These are phyloP conservation scores for Coriaria nepalensis DNA, from an alignment of 306 rosid species.

Conservation along the genomic window DNA sequence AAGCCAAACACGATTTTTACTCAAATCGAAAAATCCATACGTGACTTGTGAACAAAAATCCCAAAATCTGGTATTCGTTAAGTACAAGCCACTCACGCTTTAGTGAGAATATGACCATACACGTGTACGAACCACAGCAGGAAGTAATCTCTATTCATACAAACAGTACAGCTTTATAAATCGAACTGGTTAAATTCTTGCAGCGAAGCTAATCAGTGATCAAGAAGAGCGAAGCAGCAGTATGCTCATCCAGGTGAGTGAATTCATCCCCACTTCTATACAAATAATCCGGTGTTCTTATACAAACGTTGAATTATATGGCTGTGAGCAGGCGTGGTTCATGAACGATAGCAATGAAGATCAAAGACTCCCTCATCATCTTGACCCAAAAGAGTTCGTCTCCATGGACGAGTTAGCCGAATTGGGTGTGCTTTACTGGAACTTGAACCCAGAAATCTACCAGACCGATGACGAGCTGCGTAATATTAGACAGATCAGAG, in stretches of 20 bases:
- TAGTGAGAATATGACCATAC: constrained; percentile 10
- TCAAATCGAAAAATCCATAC: too few relatives aligned
- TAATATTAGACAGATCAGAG: constrained; percentile 58
- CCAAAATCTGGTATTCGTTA: too few relatives aligned
- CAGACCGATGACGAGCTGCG: constrained; percentile 55
- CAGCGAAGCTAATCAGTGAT: not conserved
- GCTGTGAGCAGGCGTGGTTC: constrained; percentile 59
- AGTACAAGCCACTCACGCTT: too few relatives aligned
- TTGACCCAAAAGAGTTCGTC: constrained; percentile 37
- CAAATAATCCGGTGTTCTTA: not conserved
- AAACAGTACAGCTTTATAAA: too few relatives aligned
- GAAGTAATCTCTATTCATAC: too few relatives aligned
- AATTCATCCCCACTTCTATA: not conserved
- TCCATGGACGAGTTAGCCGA: constrained; percentile 40
- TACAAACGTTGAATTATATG: not conserved
- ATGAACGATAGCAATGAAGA: constrained; percentile 57
- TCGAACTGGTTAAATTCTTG: not conserved
- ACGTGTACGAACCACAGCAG: not conserved
- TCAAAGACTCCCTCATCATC: constrained; percentile 67
- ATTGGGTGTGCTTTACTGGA: constrained; percentile 46
- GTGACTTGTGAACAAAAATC: too few relatives aligned
- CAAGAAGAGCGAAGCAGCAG: not conserved
- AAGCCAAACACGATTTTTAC: too few relatives aligned
- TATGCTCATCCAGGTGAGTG: constrained; percentile 59
- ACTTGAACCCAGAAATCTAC: constrained; percentile 28